Percentiles rank a stretch among this genome's conserved stretches.
Evolutionary conservation across 2,329 filamentous ascomycete genomes (phyloP).

Genomic region (Pseudogymnoascus sp.): DNA sequence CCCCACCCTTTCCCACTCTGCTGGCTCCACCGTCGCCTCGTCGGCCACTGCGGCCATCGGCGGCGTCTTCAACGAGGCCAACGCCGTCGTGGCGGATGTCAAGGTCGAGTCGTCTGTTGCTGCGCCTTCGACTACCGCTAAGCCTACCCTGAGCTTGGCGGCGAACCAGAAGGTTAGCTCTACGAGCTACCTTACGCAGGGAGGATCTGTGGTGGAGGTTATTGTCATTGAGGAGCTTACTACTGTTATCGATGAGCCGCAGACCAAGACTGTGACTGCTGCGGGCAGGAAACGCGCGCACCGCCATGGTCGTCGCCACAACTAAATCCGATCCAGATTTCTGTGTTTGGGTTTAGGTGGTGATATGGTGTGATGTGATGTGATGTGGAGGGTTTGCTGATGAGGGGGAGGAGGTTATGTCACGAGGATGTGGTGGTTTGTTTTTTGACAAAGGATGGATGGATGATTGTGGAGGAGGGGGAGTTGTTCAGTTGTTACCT

Average conservation of each 20-base stretch:
- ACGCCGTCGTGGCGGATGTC: neutral
- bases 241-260: neutral
- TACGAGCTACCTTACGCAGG: neutral
- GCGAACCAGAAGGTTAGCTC: neutral
- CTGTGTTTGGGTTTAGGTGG: neutral
- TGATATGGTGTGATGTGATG: no score
- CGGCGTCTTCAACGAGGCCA: constrained; percentile 25
- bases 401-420: neutral
- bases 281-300: neutral
- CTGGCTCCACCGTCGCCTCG: constrained; percentile 16
- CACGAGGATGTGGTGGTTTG: neutral
- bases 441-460: no score
- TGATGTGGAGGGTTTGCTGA: neutral
- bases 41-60: constrained; percentile 21
- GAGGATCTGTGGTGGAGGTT: neutral
- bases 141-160: neutral
- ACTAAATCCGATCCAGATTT: neutral
- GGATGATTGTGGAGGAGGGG: neutral
- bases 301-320: neutral
- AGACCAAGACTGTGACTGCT: neutral
- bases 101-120: neutral
- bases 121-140: neutral
- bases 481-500: neutral
- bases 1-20: constrained; percentile 24
- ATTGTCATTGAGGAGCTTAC: neutral